Conservation (phyloP, 1,139 yeast species). For the Yamadazyma friedrichii region DNA sequence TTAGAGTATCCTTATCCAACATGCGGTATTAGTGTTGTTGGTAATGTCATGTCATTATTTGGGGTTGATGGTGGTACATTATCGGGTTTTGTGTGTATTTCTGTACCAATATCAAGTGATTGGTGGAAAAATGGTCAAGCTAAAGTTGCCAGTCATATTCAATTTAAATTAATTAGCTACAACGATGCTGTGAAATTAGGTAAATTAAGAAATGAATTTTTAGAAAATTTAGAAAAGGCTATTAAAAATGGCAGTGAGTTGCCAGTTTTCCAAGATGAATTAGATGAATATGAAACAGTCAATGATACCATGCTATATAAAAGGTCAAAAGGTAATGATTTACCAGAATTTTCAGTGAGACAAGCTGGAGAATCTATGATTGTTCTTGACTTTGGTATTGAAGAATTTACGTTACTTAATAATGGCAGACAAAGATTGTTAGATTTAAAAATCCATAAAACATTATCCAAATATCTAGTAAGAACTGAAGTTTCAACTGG, state of each 20-base stretch:
- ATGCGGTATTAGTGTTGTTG: slow-evolving; percentile 35
- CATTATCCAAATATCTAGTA: slow-evolving; percentile 14
- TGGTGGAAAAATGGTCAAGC: slow-evolving; percentile 40
- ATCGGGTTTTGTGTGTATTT: slow-evolving; percentile 32
- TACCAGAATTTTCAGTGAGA: slow-evolving; percentile 21
- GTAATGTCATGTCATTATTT: slow-evolving; percentile 28
- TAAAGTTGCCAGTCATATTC: slow-evolving; percentile 23
- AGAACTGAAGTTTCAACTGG: slow-evolving; percentile 29
- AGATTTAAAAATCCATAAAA: slow-evolving; percentile 10
- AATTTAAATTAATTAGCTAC: slow-evolving; percentile 23
- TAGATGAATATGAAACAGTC: slow-evolving; percentile 17
- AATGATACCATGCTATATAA: slow-evolving; percentile 16
- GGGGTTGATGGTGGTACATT: slow-evolving; percentile 37
- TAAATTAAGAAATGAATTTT: slow-evolving; percentile 18
- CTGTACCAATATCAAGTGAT: slow-evolving; percentile 28
- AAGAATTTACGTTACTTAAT: slow-evolving; percentile 26
- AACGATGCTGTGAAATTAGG: slow-evolving; percentile 24
- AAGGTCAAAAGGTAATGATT: slow-evolving; percentile 6
- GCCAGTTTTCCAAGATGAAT: slow-evolving; percentile 12
- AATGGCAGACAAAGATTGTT: slow-evolving; percentile 30
- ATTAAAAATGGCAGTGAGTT: slow-evolving; percentile 9
- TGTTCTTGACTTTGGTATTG: slow-evolving; percentile 28
- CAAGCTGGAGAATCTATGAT: slow-evolving; percentile 36
- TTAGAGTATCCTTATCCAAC: slow-evolving; percentile 35
- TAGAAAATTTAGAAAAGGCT: slow-evolving; percentile 16